Base-by-base conservation (phyloP, 2,329 filamentous ascomycete genomes). In the Teratosphaeria destructans region DNA sequence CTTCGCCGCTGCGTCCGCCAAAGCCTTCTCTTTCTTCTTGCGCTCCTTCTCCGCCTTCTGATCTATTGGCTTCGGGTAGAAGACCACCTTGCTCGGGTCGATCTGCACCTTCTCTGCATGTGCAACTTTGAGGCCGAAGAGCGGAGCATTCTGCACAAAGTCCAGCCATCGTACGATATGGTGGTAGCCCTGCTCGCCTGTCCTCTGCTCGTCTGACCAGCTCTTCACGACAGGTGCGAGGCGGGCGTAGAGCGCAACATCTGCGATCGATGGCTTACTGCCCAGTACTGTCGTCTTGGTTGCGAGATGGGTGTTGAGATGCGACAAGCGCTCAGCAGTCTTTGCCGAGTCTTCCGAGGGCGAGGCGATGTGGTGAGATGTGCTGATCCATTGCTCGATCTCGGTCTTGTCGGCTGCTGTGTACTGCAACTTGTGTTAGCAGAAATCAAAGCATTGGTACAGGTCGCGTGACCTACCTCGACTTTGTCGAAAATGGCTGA, bases 11-110 rank as follows among this genome's bases (percentile, higher is more conserved):
- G 72, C 78, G 34, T 77, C 78, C 16, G 79, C 79, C 5, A 76
- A 75, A 57, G 87, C 89, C 81, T 96, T 96, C 78, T 95, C 91
- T 81, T 95, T 95, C 87, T 96, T 96, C 76, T 93, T 84, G 55
- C 88, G 85, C 82, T 96, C 92, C 81, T 96, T 96, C 81, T 96
- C 93, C 59, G 91, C 91, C 81, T 95, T 95, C 68, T 88, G 85
- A 66, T 96, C 91, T 63, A 93, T 85, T 23, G 89, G 89, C 67
- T 93, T 93, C 78, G 94, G 93, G 68, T 92, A 87, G 74, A 91
- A 92, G 64, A 90, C 82, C 61, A 97, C 83, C 67, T 92, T 87
- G 68, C 91, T 85, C 56, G 84, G 78, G 73, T 96, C 86, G 66
- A 97, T 83, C 66, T 78, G 77, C 69, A 96, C 77, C 81, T 94